Percentiles rank a stretch among this genome's conserved stretches.
Conservation (phyloP, 176 grass and related monocot genomes). For the Alloteropsis semialata region DNA sequence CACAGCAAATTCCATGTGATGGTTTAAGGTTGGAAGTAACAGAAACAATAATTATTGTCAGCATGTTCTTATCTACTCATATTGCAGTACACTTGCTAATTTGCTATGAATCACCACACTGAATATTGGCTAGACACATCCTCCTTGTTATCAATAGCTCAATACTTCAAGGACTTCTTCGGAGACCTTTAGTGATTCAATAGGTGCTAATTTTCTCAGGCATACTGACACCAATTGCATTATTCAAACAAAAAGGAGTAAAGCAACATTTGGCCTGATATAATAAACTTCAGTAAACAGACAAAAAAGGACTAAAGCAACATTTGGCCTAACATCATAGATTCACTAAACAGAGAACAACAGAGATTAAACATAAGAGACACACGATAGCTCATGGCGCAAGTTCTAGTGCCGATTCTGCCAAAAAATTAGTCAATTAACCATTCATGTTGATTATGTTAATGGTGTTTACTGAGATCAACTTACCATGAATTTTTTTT, state of each 20-base stretch:
- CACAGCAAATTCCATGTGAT: slow-evolving; percentile 8
- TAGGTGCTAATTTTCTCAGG: not conserved
- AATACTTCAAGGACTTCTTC: not conserved
- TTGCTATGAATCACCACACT: not conserved
- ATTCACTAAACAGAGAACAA: not conserved
- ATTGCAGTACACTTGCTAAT: not conserved
- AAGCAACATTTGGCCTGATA: too few relatives aligned
- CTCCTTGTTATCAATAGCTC: not conserved
- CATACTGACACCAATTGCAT: not conserved
- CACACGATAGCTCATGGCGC: not conserved
- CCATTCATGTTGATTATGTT: slow-evolving; percentile 7
- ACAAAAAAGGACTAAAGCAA: not conserved
- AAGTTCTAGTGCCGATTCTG: not conserved
- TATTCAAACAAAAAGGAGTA: not conserved
- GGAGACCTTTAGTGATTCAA: not conserved
- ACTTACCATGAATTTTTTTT: not conserved
- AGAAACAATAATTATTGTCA: slow-evolving; percentile 15
- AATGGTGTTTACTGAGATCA: not conserved
- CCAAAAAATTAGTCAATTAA: not conserved
- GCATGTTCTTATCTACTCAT: not conserved
- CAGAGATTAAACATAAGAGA: not conserved
- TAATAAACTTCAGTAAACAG: not conserved
- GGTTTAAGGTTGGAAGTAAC: not conserved
- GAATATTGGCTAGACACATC: not conserved
- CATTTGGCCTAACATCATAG: not conserved